Base-by-base conservation (phyloP, 2,329 filamentous ascomycete species). In the Curvularia sp. region DNA sequence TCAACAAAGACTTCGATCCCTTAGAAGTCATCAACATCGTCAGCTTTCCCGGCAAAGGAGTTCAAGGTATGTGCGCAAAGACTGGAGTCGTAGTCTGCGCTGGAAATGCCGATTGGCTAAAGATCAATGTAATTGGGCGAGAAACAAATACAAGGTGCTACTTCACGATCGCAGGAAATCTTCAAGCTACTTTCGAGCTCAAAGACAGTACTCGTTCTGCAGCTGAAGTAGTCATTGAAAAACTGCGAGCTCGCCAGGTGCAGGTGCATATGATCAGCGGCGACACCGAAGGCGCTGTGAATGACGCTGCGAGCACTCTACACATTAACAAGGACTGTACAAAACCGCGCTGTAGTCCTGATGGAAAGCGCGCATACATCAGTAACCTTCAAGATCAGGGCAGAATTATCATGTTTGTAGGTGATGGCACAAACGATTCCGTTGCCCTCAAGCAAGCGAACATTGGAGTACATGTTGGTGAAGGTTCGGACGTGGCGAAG, bases 351-450 rank as follows among this genome's bases (percentile, higher is more conserved):
- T 80, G 81, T 68, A 81, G 80, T 0, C 86, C 87, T 0, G 75
- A 75, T 2, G 79, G 85, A 60, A 89, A 89, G 66, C 78, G 81
- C 24, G 69, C 75, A 2, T 88, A 87, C 68, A 75, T 88, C 51
- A 64, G 69, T 10, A 49, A 63, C 2, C 58, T 80, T 0, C 74
- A 75, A 28, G 43, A 60, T 4, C 46, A 54, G 0, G 49, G 49
- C 1, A 62, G 52, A 24, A 63, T 83, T 1, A 84, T 91, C 18
- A 75, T 93, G 5, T 93, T 94, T 74, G 84, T 85, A 50, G 91
- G 91, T 33, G 91, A 94, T 66, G 91, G 91, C 1, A 92, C 89
- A 13, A 94, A 94, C 72, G 91, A 94, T 68, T 89, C 91, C 0
- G 82, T 86, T 2, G 91, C 91, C 0, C 81, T 94, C 2, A 86